Conservation (phyloP, 148 eudicot species). For the Rhododendron molle region DNA sequence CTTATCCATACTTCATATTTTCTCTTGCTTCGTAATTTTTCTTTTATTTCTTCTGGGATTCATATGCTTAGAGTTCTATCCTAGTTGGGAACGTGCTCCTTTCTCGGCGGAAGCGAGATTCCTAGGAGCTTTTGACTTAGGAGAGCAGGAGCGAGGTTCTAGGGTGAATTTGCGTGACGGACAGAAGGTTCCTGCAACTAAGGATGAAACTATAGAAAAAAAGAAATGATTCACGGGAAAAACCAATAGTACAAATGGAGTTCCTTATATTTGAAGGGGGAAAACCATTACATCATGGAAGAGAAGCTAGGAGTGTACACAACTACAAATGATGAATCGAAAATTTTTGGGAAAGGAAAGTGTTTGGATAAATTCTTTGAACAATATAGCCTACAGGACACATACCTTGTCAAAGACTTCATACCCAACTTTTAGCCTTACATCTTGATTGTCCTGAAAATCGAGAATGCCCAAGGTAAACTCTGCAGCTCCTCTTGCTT, state of each 20-base stretch:
- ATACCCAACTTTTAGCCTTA: slow-evolving; percentile 83
- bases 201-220: neutral
- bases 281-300: neutral
- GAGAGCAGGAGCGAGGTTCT: neutral
- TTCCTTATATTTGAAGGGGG: neutral
- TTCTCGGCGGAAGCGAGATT: neutral
- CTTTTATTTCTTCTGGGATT: neutral
- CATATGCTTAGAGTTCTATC: neutral
- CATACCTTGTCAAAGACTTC: slow-evolving; percentile 69
- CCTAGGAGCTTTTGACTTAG: neutral
- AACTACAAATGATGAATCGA: neutral
- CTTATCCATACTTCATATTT: neutral
- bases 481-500: slow-evolving; percentile 62
- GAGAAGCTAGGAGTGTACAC: neutral
- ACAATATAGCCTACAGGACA: neutral
- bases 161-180: neutral
- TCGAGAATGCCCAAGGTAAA: slow-evolving; percentile 59
- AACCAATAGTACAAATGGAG: neutral
- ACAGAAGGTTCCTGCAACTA: neutral
- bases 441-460: slow-evolving; percentile 79
- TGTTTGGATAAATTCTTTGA: neutral
- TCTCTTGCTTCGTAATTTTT: neutral
- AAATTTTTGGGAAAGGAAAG: neutral
- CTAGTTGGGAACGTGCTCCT: neutral
- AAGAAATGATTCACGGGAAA: neutral